Conservation (phyloP, 352 stramenopile genomes). For the Globisporangium splendens region DNA sequence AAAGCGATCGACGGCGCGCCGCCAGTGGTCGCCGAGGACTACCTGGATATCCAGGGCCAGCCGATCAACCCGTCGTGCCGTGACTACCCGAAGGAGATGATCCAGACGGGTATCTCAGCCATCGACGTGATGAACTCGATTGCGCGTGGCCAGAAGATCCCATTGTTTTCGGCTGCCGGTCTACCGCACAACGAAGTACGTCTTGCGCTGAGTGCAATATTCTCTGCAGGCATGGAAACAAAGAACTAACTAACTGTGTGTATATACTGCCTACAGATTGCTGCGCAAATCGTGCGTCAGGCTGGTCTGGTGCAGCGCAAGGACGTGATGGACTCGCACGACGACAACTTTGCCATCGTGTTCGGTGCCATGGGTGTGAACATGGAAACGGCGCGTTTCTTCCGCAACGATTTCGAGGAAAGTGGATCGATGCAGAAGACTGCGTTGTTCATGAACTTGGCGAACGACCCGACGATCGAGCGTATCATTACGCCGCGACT, state of each 20-base stretch:
- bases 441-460: conserved; percentile 98
- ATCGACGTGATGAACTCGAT: conserved; percentile 99
- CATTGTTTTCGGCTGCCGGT: conserved; percentile 98
- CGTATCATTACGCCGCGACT: conserved; percentile 99
- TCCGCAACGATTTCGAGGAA: conserved; percentile 97
- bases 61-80: conserved; percentile 99
- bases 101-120: conserved; percentile 99
- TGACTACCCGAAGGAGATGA: conserved; percentile 99
- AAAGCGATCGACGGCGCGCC: conserved; percentile 98
- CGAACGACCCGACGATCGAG: conserved; percentile 99
- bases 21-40: conserved; percentile 97
- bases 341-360: conserved; percentile 99
- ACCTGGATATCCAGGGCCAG: conserved; percentile 98
- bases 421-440: conserved; percentile 98
- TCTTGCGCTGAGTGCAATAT: neutral
- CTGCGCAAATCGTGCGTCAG: conserved; percentile 98
- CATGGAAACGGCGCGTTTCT: conserved; percentile 98
- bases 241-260: neutral
- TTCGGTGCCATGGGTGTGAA: conserved; percentile 99
- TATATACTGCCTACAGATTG: conserved; percentile 69
- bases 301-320: conserved; percentile 98
- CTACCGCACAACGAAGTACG: conserved; percentile 96
- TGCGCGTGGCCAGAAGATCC: conserved; percentile 99
- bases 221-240: neutral
- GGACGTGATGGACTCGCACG: conserved; percentile 97